These are phyloP conservation scores for Paramyrothecium roridum DNA, from an alignment of 2,329 filamentous ascomycete species.

Conservation along the genomic window DNA sequence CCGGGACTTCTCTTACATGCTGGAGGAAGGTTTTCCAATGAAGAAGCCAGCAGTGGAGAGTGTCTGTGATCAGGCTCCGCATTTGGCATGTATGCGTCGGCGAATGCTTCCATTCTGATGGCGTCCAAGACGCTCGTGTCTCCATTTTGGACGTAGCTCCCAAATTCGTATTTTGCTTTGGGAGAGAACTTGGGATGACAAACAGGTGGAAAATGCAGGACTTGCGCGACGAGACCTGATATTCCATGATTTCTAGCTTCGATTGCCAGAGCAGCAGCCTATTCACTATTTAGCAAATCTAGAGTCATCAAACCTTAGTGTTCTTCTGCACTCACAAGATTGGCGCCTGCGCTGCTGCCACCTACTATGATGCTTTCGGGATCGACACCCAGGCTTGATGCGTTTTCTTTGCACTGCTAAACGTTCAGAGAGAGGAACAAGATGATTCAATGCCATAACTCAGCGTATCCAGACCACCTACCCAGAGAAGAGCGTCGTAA, in stretches of 20 bases:
- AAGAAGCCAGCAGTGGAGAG: constrained; percentile 15
- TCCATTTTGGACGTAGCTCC: constrained; percentile 15
- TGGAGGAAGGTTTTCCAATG: constrained; percentile 10
- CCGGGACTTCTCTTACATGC: constrained; percentile 6
- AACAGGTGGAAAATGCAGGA: constrained; percentile 11
- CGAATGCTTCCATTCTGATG: constrained; percentile 6
- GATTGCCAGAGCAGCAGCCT: constrained; percentile 15
- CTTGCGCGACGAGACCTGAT: constrained; percentile 15
- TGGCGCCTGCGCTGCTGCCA: constrained; percentile 16
- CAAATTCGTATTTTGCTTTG: constrained; percentile 14
- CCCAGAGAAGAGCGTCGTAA: constrained; percentile 18
- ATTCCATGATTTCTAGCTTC: constrained; percentile 7
- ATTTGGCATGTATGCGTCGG: constrained; percentile 8
- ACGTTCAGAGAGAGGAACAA: neutral
- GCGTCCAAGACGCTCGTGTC: constrained; percentile 7
- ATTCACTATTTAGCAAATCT: neutral
- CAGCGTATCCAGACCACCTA: neutral
- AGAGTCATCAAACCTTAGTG: neutral
- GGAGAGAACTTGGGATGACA: constrained; percentile 21
- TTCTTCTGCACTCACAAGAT: constrained; percentile 5
- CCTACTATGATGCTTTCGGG: constrained; percentile 14
- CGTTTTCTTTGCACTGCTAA: constrained; percentile 15
- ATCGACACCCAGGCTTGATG: constrained; percentile 9
- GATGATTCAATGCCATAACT: no score
- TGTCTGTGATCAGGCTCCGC: constrained; percentile 10